Base-by-base conservation (phyloP, 768 basidiomycete genomes). In the Cystoderma amianthinum region DNA sequence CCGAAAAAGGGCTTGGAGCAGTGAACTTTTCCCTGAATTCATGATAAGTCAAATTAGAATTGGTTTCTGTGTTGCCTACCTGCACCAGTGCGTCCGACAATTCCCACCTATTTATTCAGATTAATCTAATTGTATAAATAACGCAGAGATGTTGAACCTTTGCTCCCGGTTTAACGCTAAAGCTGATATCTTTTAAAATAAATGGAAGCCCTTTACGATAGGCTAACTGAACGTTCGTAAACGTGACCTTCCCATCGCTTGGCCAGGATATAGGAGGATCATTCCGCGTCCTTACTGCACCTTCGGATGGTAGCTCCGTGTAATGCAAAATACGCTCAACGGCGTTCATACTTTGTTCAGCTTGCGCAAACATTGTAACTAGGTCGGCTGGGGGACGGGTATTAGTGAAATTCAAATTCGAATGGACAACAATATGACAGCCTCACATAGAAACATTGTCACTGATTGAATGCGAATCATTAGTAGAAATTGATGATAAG, bases 311-410 rank as follows among this genome's bases (percentile, higher is more conserved):
- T 3, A 92, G 68, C 32, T 81, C 69, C 9, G 73, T 69, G 57
- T 86, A 89, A 38, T 82, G 72, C 15, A 80, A 59, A 3, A 86
- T 65, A 15, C 85, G 72, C 51, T 86, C 84, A 5, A 81, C 81
- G 0, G 79, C 74, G 48, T 85, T 84, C 74, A 85, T 83, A 51
- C 79, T 78, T 54, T 82, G 78, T 51, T 82, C 80, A 46, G 72
- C 78, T 45, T 68, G 64, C 3, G 80, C 78, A 48, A 76, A 81
- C 21, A 67, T 62, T 1, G 71, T 63, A 13, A 80, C 67, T 56
- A 80, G 67, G 44, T 76, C 67, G 4, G 76, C 74, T 79, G 11
- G 50, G 36, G 12, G 15, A 20, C 12, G 9, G n/a, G n/a, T n/a
- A n/a, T n/a, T n/a, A n/a, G n/a, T n/a, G n/a, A n/a, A n/a, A n/a